Evolutionary conservation across 73 alveolate species (phyloP), one percentile per base, ranked within the genome.

Genomic region (Stentor roeselii): DNA sequence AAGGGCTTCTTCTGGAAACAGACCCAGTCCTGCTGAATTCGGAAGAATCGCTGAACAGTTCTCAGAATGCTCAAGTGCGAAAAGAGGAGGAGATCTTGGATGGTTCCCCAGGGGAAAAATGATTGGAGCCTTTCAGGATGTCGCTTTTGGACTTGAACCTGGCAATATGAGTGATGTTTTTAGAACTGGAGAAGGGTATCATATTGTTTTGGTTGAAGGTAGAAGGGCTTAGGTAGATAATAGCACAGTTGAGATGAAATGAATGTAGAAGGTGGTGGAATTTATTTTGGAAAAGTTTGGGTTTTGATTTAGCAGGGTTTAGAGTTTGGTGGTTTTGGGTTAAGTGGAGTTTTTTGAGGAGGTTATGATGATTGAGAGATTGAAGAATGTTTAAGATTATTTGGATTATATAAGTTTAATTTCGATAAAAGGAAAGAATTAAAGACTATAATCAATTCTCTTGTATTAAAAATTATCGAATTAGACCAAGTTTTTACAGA

Each of bases 21-120:
- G 90, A 38, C 93, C 92, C 2, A 86, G 91, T 0, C 89, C 92
- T 30, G 82, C 93, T 32, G 92, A 89, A 86, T 95, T 95, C 88
- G 93, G 84, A 75, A 84, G 86, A 60, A 84, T 93, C 36, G 99
- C 99, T 39, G 82, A 85, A 67, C 91, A 95, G 83, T 83, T 83
- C 83, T 86, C 95, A 60, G 99, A 96, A 89, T 96, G 99, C 90
- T 78, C 97, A 67, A 78, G 94, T 3, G 95, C 97, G 78, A 95
- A 91, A 83, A 42, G 89, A 60, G 99, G 99, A 15, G 99, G 99
- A n/a, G 99, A 96, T 82, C 89, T 96, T 50, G 99, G 99, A 4
- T 39, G 86, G 82, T 96, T 96, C 87, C 96, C 96, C 34, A 85
- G 95, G 67, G 99, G 99, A 34, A 89, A 93, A 74, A 96, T 96